phyloP scores from a whole-genome alignment of 2,329 filamentous ascomycete genomes.

The Conoideocrella luteorostrata region DNA sequence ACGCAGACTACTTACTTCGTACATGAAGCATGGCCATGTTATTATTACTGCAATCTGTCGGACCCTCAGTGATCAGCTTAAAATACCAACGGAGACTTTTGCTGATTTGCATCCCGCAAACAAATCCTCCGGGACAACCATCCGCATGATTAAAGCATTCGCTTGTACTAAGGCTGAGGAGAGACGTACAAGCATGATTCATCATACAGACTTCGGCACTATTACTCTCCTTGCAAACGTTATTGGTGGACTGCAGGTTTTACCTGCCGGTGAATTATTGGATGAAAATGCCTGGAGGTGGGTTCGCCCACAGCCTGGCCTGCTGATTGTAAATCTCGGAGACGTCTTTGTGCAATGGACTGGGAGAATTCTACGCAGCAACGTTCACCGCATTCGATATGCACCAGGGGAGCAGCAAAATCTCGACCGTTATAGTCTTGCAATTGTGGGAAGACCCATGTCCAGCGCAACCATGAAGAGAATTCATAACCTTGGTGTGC shows the following conservation, averaged over 20 bases:
- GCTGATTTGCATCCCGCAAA: no score
- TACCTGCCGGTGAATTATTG: slow-evolving; percentile 14
- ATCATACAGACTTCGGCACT: slow-evolving; percentile 30
- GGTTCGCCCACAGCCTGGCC: slow-evolving; percentile 17
- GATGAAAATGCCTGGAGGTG: slow-evolving; percentile 15
- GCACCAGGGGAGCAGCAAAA: no score
- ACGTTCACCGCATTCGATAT: slow-evolving; percentile 18
- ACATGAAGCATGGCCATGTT: no score
- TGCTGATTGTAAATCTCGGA: slow-evolving; percentile 17
- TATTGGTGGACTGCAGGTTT: slow-evolving; percentile 29
- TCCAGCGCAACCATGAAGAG: no score
- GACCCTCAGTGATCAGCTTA: no score
- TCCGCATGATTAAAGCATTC: slow-evolving; percentile 11
- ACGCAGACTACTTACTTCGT: no score
- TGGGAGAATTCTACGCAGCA: slow-evolving; percentile 17
- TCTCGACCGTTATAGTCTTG: no score
- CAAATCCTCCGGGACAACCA: no score
- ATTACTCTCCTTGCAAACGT: slow-evolving; percentile 30
- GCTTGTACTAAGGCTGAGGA: slow-evolving; percentile 12
- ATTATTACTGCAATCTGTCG: no score
- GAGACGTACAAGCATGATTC: slow-evolving; percentile 18
- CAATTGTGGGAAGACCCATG: no score
- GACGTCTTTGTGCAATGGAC: slow-evolving; percentile 18
- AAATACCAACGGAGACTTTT: no score
- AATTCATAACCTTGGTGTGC: no score